Percentiles rank a stretch among this genome's conserved stretches.
Evolutionary conservation across 306 rosid species (phyloP).

Genomic region (Styphnolobium japonicum): DNA sequence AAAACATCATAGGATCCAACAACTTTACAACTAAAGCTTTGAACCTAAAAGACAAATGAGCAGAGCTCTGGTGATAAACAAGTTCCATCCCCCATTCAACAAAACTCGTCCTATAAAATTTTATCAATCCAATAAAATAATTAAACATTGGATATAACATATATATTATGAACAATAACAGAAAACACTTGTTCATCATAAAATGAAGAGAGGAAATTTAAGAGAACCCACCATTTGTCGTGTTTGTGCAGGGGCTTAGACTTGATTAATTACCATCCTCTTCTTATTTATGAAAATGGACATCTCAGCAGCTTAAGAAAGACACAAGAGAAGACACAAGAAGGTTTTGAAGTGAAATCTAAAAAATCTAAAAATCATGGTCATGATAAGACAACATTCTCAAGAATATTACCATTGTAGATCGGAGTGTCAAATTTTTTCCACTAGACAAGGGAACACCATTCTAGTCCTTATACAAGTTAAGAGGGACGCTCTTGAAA

Average conservation of each 20-base stretch:
- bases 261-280: constrained; percentile 52
- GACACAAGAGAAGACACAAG: constrained; percentile 6
- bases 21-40: neutral
- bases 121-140: constrained; percentile 8
- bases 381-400: neutral
- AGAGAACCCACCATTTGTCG: constrained; percentile 50
- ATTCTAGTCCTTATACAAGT: constrained; percentile 33
- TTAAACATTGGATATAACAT: neutral
- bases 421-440: constrained; percentile 47
- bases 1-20: constrained; percentile 8
- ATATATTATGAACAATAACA: neutral
- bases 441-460: constrained; percentile 46
- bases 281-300: constrained; percentile 41
- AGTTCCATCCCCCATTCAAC: neutral
- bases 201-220: constrained; percentile 12
- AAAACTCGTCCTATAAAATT: constrained; percentile 2
- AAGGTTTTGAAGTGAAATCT: neutral
- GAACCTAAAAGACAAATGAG: neutral
- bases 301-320: constrained; percentile 59
- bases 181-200: neutral
- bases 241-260: constrained; percentile 52
- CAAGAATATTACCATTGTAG: constrained; percentile 58
- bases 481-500: too few species aligned
- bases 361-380: neutral
- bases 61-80: neutral